These are phyloP conservation scores for Psilocybe tampanensis DNA, from an alignment of 768 basidiomycete species.

Conservation along the genomic window DNA sequence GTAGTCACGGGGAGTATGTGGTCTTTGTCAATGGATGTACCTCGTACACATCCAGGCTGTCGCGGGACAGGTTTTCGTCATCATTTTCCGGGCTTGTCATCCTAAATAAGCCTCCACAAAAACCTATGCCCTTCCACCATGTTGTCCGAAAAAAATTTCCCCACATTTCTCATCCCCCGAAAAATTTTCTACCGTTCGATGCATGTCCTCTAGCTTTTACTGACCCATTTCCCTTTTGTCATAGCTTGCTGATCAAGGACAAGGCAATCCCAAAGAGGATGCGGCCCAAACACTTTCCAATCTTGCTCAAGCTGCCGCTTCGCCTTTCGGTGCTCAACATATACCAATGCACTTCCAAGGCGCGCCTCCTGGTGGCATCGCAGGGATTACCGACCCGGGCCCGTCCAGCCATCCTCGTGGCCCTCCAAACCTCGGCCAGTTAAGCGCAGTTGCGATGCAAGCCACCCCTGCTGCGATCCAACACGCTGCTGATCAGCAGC, in stretches of 20 bases:
- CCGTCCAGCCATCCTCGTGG: conserved; percentile 75
- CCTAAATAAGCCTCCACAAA: no score
- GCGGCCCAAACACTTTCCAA: conserved; percentile 52
- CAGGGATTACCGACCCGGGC: conserved; percentile 65
- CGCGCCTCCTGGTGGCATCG: conserved; percentile 35
- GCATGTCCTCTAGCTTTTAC: neutral
- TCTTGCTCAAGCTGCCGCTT: conserved; percentile 48
- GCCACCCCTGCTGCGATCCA: conserved; percentile 35
- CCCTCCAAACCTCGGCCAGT: conserved; percentile 63
- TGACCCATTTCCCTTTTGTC: neutral
- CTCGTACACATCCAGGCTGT: neutral
- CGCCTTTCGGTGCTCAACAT: conserved; percentile 35
- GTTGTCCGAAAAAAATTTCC: neutral
- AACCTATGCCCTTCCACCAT: neutral
- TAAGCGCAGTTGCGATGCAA: conserved; percentile 56
- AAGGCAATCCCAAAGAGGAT: conserved; percentile 60
- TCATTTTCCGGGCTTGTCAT: neutral
- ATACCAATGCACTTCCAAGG: conserved; percentile 35
- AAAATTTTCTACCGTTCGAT: conserved; percentile 1
- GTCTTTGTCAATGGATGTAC: neutral
- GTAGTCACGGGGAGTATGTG: conserved; percentile 40
- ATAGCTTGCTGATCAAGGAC: conserved; percentile 41
- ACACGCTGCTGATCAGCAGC: conserved; percentile 17
- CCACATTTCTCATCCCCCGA: neutral
- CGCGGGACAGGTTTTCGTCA: neutral